Evolutionary conservation across 805 yeast genomes (phyloP), one percentile per base, ranked within the genome.

Genomic region (Yueomyces sinensis): DNA sequence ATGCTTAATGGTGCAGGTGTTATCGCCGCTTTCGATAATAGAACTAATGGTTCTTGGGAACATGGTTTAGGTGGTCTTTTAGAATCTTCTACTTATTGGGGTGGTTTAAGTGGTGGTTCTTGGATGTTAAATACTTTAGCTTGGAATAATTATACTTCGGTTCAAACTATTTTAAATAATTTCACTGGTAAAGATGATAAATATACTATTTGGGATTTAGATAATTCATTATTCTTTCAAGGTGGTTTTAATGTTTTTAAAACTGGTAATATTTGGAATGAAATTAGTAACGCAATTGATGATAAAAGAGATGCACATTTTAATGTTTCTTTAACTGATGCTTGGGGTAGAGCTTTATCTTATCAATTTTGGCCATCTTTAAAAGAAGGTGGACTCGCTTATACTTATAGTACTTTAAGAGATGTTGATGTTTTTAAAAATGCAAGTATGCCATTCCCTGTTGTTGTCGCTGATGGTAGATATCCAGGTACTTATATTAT

Each of bases 1-100:
- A 82, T 86, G 83, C 60, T 84, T 32, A 59, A 66, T 37, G 94
- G 94, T 4, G 94, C 94, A 13, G 95, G 95, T 27, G 74, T 76
- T 52, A 59, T 84, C 17, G 63, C 89, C 2, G 94, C 89, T 1
- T 58, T 82, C 80, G 95, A 84, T 53, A 74, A 76, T 50, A 64
- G 94, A 42, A 76, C 91, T 2, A 58, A 50, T 14, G 69, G 67
- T 37, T 66, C 74, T 17, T 63, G 74, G 4, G 59, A 59, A 17
- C 62, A 65, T 5, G 79, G 80, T 13, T 56, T 83, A 28, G 87
- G 89, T 19, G 93, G 94, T 3, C 57, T 84, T 19, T 59, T 83
- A 27, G 84, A 80, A 45, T 61, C 80, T 5, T 52, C 86, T 1
- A 71, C 81, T 13, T 84, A 86, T 48, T 56, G 84, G 4, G 61